phyloP scores from a whole-genome alignment of 208 protist species.

The Herpetomonas muscarum region DNA sequence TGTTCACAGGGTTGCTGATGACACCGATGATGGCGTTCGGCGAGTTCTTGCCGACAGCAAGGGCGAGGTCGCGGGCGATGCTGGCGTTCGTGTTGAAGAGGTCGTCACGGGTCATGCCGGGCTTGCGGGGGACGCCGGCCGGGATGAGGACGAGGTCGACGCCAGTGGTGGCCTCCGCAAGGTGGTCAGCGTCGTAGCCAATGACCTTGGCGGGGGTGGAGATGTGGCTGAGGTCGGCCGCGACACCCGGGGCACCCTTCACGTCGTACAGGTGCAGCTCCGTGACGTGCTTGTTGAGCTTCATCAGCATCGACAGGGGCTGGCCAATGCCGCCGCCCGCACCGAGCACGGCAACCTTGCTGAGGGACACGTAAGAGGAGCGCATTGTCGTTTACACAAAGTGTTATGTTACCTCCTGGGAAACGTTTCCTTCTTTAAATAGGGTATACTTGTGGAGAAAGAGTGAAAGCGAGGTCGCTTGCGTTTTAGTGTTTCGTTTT shows the following conservation, averaged over 20 bases:
- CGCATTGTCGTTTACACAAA: conserved; percentile 12
- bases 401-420: too few species aligned
- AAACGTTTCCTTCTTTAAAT: background rate
- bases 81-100: conserved; percentile 94
- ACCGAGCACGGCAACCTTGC: conserved; percentile 89
- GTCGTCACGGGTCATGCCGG: conserved; percentile 95
- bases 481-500: background rate
- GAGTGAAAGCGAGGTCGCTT: background rate
- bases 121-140: conserved; percentile 95
- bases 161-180: conserved; percentile 65
- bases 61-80: conserved; percentile 84
- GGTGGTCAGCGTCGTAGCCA: conserved; percentile 61
- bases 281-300: conserved; percentile 68
- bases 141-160: conserved; percentile 91
- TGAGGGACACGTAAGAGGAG: conserved; percentile 3
- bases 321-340: conserved; percentile 96
- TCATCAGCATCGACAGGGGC: conserved; percentile 94
- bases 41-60: conserved; percentile 70
- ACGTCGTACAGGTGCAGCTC: conserved; percentile 91
- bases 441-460: background rate
- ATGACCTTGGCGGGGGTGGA: conserved; percentile 68
- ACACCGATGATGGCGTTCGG: conserved; percentile 91
- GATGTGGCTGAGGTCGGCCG: conserved; percentile 89
- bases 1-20: conserved; percentile 95
- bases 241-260: conserved; percentile 74